A percentile compares a stretch with the other conserved stretches of the same genome.
These are phyloP conservation scores for Phytophthora lateralis DNA, from an alignment of 352 stramenopile species.

Conservation along the genomic window DNA sequence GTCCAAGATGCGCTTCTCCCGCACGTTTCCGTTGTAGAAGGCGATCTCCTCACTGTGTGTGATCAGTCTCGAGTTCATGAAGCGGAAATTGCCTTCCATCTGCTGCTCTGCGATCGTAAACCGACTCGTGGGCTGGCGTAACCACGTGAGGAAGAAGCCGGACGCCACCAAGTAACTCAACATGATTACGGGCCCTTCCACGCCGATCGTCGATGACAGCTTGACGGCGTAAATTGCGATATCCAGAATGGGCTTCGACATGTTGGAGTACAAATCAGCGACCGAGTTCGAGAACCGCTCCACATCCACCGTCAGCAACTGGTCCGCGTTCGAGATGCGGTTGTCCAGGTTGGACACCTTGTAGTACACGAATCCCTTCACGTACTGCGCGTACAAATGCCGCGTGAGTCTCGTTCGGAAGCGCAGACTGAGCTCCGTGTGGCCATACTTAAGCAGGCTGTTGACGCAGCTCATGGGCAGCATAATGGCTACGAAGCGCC, in stretches of 20 bases:
- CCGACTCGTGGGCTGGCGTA: constrained; percentile 71
- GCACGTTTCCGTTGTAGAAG: constrained; percentile 91
- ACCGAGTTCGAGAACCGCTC: constrained; percentile 86
- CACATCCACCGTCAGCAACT: constrained; percentile 87
- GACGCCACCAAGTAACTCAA: constrained; percentile 71
- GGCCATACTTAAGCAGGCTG: constrained; percentile 81
- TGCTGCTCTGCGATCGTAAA: constrained; percentile 86
- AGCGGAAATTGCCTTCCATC: constrained; percentile 86
- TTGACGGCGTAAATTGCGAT: constrained; percentile 80
- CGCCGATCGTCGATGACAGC: constrained; percentile 71
- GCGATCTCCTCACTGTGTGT: constrained; percentile 91
- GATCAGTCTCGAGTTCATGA: constrained; percentile 89
- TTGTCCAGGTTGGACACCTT: constrained; percentile 91
- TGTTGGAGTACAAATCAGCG: constrained; percentile 87
- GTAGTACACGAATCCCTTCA: constrained; percentile 91
- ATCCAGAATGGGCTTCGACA: constrained; percentile 88
- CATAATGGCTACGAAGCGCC: constrained; percentile 80
- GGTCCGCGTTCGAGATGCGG: constrained; percentile 88
- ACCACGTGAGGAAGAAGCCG: constrained; percentile 72
- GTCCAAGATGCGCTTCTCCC: constrained; percentile 81
- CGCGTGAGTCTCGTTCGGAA: constrained; percentile 84
- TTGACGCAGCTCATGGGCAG: constrained; percentile 83
- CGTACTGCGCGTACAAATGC: constrained; percentile 85
- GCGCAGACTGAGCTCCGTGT: constrained; percentile 80
- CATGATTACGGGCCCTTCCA: constrained; percentile 75